Evolutionary conservation across 169 alveolate genomes (phyloP).

Genomic region (Plasmodium vivax): DNA sequence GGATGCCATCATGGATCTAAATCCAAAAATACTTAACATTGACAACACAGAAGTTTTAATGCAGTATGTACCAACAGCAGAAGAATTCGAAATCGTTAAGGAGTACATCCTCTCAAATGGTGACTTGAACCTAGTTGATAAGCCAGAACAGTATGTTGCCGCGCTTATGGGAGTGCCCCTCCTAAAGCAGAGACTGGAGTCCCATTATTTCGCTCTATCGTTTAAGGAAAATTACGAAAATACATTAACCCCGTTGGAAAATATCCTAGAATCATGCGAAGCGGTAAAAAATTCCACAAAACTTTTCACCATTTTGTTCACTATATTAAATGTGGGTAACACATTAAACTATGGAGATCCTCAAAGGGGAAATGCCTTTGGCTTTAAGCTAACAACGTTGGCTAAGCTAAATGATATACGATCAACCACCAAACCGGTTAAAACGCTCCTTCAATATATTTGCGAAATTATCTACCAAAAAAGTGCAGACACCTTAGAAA

Average conservation of each 20-base stretch:
- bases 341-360: constrained; percentile 90
- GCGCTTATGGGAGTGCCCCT: constrained; percentile 90
- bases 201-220: constrained; percentile 87
- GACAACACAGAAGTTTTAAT: constrained; percentile 92
- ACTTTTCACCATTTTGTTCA: constrained; percentile 85
- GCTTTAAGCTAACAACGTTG: constrained; percentile 90
- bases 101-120: constrained; percentile 91
- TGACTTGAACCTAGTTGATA: constrained; percentile 87
- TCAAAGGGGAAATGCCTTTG: constrained; percentile 91
- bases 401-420: constrained; percentile 88
- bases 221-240: constrained; percentile 88
- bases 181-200: constrained; percentile 87
- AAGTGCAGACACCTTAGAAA: constrained; percentile 75
- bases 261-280: constrained; percentile 86
- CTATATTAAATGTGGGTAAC: constrained; percentile 89
- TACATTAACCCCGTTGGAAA: constrained; percentile 84
- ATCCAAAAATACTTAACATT: constrained; percentile 84
- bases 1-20: constrained; percentile 90
- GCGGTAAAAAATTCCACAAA: constrained; percentile 81
- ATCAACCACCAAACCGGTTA: constrained; percentile 90
- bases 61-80: constrained; percentile 89
- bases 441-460: constrained; percentile 89
- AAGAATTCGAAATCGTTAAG: constrained; percentile 88
- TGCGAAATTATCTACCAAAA: constrained; percentile 78
- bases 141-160: constrained; percentile 93